These are phyloP conservation scores for Beauveria sp. DNA, from an alignment of 2,329 filamentous ascomycete species.

Conservation along the genomic window DNA sequence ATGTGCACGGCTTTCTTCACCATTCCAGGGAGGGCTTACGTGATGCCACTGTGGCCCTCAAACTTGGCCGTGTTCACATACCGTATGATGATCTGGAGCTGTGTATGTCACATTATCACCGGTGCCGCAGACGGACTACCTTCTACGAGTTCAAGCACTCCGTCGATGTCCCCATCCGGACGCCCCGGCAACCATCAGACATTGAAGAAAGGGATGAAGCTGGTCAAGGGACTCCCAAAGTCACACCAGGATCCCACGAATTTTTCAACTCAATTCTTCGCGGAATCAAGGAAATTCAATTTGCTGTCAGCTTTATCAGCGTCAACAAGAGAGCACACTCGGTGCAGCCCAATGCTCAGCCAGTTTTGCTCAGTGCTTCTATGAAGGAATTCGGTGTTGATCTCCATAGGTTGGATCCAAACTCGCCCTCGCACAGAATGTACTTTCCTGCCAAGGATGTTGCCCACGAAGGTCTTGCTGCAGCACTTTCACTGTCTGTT, in stretches of 20 bases:
- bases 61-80: slow-evolving; percentile 82
- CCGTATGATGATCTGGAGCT: slow-evolving; percentile 78
- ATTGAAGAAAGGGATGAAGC: slow-evolving; percentile 57
- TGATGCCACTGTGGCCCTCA: slow-evolving; percentile 83
- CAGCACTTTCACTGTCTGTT: slow-evolving; percentile 85
- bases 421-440: slow-evolving; percentile 93
- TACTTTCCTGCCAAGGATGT: slow-evolving; percentile 91
- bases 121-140: slow-evolving; percentile 30
- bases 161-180: slow-evolving; percentile 58
- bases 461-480: slow-evolving; percentile 87
- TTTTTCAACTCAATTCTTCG: slow-evolving; percentile 84
- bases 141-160: slow-evolving; percentile 32
- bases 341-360: slow-evolving; percentile 57
- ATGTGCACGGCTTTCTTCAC: slow-evolving; percentile 85
- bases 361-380: slow-evolving; percentile 75
- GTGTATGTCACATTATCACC: slow-evolving; percentile 51
- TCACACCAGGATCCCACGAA: slow-evolving; percentile 84
- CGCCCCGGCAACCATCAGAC: slow-evolving; percentile 59
- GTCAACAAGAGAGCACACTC: slow-evolving; percentile 72
- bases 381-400: slow-evolving; percentile 97
- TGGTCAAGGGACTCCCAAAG: slow-evolving; percentile 59
- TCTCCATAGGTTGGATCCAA: slow-evolving; percentile 81
- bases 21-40: slow-evolving; percentile 78
- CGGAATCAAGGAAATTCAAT: slow-evolving; percentile 93
- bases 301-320: slow-evolving; percentile 85